Percentiles rank a stretch among this genome's conserved stretches.
Evolutionary conservation across 441 rosid genomes (phyloP).

Genomic region (Biscutella auriculata): DNA sequence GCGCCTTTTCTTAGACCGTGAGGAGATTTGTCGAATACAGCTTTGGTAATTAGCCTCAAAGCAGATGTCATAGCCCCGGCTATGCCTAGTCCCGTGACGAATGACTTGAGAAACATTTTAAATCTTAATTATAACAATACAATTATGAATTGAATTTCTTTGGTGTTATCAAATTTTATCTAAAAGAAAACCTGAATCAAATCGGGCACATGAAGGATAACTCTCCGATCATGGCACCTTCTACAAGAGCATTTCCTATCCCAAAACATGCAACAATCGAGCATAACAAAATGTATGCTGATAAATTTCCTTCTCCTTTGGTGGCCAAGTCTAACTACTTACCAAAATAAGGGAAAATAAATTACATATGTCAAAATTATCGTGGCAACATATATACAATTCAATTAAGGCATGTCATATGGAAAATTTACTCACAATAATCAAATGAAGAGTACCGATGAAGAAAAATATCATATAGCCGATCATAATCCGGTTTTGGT

Average conservation of each 20-base stretch:
- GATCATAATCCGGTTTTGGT: conserved; percentile 31
- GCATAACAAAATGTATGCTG: conserved; percentile 49
- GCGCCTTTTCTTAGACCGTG: conserved; percentile 76
- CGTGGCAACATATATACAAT: too few species aligned
- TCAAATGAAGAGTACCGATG: too few species aligned
- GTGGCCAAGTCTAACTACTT: conserved; percentile 56
- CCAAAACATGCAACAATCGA: conserved; percentile 43
- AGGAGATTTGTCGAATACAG: conserved; percentile 42
- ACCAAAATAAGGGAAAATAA: background rate
- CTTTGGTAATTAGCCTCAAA: conserved; percentile 59
- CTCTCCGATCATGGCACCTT: conserved; percentile 76
- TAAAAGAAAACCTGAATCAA: conserved; percentile 38
- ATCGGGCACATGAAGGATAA: conserved; percentile 44
- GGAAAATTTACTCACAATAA: too few species aligned
- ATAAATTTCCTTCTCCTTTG: conserved; percentile 48
- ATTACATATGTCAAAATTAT: too few species aligned
- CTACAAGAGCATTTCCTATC: conserved; percentile 59
- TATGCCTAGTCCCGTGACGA: conserved; percentile 49
- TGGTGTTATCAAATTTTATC: background rate
- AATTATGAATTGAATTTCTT: background rate
- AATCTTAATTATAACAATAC: background rate
- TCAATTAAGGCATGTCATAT: too few species aligned
- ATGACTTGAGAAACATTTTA: conserved; percentile 32
- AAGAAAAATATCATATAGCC: too few species aligned
- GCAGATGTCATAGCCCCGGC: conserved; percentile 58